Conservation (phyloP, 345 rosid species). For the Limnanthes douglasii region DNA sequence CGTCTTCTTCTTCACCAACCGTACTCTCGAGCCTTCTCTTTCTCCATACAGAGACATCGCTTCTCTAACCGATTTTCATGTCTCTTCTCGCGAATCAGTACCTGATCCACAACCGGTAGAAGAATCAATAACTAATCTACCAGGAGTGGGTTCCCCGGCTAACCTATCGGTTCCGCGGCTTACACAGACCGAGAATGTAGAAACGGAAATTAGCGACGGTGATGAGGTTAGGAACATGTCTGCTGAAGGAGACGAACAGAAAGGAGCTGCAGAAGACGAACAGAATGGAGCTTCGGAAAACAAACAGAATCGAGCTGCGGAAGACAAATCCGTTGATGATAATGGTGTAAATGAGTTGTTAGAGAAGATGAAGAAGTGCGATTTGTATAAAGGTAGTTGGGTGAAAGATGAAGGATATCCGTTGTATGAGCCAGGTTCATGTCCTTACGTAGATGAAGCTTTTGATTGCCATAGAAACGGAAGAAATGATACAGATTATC, state of each 20-base stretch:
- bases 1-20: slow-evolving; percentile 33
- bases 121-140: not conserved
- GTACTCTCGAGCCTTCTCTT: slow-evolving; percentile 35
- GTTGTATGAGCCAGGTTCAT: slow-evolving; percentile 59
- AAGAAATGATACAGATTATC: slow-evolving; percentile 54
- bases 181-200: not conserved
- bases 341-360: slow-evolving; percentile 1
- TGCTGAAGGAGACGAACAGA: slow-evolving; percentile 2
- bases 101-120: not conserved
- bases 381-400: slow-evolving; percentile 69
- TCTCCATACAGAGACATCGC: slow-evolving; percentile 20
- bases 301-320: slow-evolving; percentile 7
- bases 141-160: not conserved
- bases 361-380: slow-evolving; percentile 32
- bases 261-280: slow-evolving; percentile 9
- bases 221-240: not conserved
- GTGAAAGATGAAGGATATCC: slow-evolving; percentile 58
- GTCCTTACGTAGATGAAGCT: slow-evolving; percentile 84
- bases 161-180: not conserved
- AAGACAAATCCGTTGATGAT: slow-evolving; percentile 8
- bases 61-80: slow-evolving; percentile 12
- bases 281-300: slow-evolving; percentile 2
- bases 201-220: slow-evolving; percentile 2
- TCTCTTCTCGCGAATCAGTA: slow-evolving; percentile 5
- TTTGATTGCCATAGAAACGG: slow-evolving; percentile 82